A percentile compares a stretch with the other conserved stretches of the same genome.
Conservation (phyloP, 345 rosid genomes). For the Citrus mangshanensis region DNA sequence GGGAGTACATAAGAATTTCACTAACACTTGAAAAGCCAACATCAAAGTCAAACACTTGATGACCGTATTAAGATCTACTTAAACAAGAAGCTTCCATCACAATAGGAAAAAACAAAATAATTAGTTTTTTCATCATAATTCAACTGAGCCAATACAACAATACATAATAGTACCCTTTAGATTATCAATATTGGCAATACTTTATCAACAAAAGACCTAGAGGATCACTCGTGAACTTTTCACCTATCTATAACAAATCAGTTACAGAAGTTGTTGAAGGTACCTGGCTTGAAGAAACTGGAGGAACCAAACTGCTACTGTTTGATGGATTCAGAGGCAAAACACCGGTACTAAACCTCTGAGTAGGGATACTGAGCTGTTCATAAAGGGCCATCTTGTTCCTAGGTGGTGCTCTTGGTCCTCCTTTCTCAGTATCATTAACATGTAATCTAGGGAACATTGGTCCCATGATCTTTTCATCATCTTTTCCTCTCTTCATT, state of each 20-base stretch:
- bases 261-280: neutral
- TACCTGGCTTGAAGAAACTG: constrained; percentile 66
- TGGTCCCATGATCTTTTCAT: constrained; percentile 66
- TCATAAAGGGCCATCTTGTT: constrained; percentile 99
- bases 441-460: constrained; percentile 95
- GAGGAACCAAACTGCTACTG: constrained; percentile 34
- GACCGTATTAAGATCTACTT: neutral
- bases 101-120: neutral
- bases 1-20: neutral
- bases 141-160: neutral
- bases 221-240: neutral
- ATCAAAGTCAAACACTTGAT: neutral
- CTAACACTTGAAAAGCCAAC: neutral
- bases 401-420: constrained; percentile 98
- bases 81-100: neutral
- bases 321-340: constrained; percentile 35
- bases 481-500: constrained; percentile 81
- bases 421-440: constrained; percentile 85
- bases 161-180: neutral
- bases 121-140: neutral
- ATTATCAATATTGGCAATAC: neutral
- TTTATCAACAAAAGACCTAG: neutral
- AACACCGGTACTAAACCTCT: constrained; percentile 51
- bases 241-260: constrained; percentile 5
- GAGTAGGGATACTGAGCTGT: constrained; percentile 85